Evolutionary conservation across 306 rosid species (phyloP).

Genomic region (Echinosophora koreensis): DNA sequence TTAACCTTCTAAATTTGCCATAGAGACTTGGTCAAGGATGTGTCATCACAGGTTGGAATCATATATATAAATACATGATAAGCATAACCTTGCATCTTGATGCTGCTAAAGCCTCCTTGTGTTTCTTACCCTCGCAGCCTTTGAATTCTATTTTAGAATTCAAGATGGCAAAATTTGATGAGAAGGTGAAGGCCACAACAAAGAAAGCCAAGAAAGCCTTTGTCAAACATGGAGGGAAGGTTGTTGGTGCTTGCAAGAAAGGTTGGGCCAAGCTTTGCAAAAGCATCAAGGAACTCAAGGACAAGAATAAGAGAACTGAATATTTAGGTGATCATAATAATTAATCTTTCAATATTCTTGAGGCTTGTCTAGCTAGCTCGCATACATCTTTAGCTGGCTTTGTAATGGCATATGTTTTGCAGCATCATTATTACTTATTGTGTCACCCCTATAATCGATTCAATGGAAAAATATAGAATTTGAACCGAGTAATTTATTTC

Average conservation of each 20-base stretch:
- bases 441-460: slow-evolving; percentile 1
- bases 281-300: slow-evolving; percentile 35
- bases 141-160: slow-evolving; percentile 44
- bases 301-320: not conserved
- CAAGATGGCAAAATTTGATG: slow-evolving; percentile 50
- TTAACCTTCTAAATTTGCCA: not conserved
- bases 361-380: not conserved
- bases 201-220: slow-evolving; percentile 42
- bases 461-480: not conserved
- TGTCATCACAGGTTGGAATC: slow-evolving; percentile 5
- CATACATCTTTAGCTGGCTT: not conserved
- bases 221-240: slow-evolving; percentile 31
- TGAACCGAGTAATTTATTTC: not conserved
- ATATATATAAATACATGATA: slow-evolving; percentile 32
- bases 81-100: not conserved
- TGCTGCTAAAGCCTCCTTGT: not conserved
- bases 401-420: not conserved
- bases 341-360: not conserved
- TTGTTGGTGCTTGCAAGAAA: slow-evolving; percentile 42
- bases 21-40: slow-evolving; percentile 7
- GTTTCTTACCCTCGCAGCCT: not conserved
- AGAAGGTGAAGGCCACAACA: slow-evolving; percentile 9
- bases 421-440: not conserved
- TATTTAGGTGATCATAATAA: slow-evolving; percentile 43
- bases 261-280: slow-evolving; percentile 45